A percentile compares a stretch with the other conserved stretches of the same genome.
phyloP scores from a whole-genome alignment of 129 eudicot genomes.

The Arctium minus region DNA sequence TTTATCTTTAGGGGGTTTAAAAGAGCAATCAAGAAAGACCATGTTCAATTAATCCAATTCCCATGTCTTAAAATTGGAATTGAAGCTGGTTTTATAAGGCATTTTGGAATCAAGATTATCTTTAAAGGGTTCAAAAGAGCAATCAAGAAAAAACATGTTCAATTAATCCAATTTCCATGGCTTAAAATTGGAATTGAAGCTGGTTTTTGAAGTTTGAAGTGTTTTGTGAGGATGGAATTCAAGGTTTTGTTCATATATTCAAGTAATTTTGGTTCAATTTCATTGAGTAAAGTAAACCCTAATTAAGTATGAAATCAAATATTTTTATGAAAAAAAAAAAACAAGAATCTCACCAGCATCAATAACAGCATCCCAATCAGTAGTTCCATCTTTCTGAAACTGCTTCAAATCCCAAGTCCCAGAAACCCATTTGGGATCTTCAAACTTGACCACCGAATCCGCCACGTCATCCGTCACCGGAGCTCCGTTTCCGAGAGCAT shows the following conservation, averaged over 20 bases:
- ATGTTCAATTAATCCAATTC: not conserved
- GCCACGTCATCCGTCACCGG: constrained; percentile 33
- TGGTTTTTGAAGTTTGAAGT: not conserved
- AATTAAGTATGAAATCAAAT: too few relatives aligned
- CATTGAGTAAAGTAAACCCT: constrained; percentile 5
- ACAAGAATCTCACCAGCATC: constrained; percentile 78
- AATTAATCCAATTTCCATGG: not conserved
- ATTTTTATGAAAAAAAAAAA: not conserved
- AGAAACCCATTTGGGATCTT: constrained; percentile 75
- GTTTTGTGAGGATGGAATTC: not conserved
- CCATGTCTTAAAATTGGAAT: not conserved
- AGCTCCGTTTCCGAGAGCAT: constrained; percentile 49
- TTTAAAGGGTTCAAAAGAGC: not conserved
- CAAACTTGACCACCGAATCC: constrained; percentile 39
- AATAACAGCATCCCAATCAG: constrained; percentile 95
- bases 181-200: not conserved
- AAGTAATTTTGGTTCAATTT: not conserved
- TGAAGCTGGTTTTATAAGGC: too few relatives aligned
- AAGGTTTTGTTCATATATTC: not conserved
- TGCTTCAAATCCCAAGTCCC: constrained; percentile 95
- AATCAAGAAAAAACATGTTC: not conserved
- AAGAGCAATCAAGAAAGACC: not conserved
- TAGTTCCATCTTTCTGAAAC: constrained; percentile 74
- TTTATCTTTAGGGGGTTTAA: not conserved
- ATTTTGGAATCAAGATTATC: not conserved